Base-by-base conservation (phyloP, 345 rosid species). In the Murraya koenigii region DNA sequence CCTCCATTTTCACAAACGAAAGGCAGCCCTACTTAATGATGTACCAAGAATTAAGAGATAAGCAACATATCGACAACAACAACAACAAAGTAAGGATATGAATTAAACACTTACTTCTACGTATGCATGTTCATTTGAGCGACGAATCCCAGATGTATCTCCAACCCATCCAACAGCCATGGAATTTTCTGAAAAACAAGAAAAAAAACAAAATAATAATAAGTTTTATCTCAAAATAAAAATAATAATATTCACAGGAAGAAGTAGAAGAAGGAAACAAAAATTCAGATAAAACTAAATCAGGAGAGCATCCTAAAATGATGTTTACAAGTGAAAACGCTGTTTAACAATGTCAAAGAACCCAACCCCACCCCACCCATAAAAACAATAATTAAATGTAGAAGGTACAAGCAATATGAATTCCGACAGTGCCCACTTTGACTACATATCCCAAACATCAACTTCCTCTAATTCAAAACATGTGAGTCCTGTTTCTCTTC, bases 71-170 rank as follows among this genome's bases (percentile, higher is more conserved):
- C 3, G 65, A 47, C 15, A 26, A 62, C 17, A 69, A 39, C 5
- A 30, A 67, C n/a, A 54, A 52, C 17, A 70, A 55, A 66, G 13
- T 9, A 58, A 33, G n/a, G 66, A 63, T 63, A 74, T 11, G 54
- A 36, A 49, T 58, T 52, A 66, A 76, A 62, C 64, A 79, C 88
- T 86, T 85, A 89, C 92, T 81, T 85, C 82, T 77, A 85, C 85
- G 71, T 67, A 77, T 76, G 64, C 58, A 32, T 23, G 72, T 59
- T 77, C 80, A 55, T 79, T 81, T 66, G 85, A 78, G n/a, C 19
- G 78, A 63, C 52, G 74, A 69, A 60, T 72, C 62, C 75, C 68
- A 44, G 54, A 28, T 2, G 58, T 54, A 74, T 66, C 71, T 66
- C 73, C 52, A 75, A 41, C 55, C 28, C 62, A 73, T 55, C 80